Base-by-base conservation (phyloP, 345 rosid genomes). In the Euphorbia tirucalli region DNA sequence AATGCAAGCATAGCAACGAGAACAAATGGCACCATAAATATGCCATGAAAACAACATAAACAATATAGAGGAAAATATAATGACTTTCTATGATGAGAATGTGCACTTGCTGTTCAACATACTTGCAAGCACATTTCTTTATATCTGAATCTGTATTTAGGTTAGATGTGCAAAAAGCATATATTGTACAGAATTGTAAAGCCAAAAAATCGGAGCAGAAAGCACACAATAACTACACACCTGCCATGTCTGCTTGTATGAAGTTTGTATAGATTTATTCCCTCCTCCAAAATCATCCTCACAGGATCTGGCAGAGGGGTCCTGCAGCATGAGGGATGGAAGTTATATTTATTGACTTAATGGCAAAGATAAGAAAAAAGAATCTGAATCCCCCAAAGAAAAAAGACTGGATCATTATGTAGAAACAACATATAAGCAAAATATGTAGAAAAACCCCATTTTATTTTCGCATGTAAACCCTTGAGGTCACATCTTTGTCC, bases 191-290 rank as follows among this genome's bases (percentile, higher is more conserved):
- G 44, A 48, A 39, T 58, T 57, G 21, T 19, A 48, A 66, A 11
- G 43, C 63, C 39, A 65, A 52, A 46, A n/a, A 28, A 39, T 22
- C 61, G 32, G 28, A 56, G 50, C 31, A 68, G 39, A 24, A 52
- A 30, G n/a, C 57, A 66, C 11, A 13, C n/a, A 25, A 59, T 5
- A 22, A 35, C n/a, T 69, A 21, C 46, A 11, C 28, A 92, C 99
- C 96, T 92, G 78, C 94, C 93, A 82, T 95, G 94, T 79, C 84
- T 85, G 54, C 48, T 71, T 1, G 83, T 76, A 73, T 95, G 99
- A 74, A 95, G 90, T 62, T 79, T 78, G 89, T 89, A 92, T 61
- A 95, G 77, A 74, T 75, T 84, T 67, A 90, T 84, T 63, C 99
- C 99, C 86, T 95, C 96, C 77, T 90, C 96, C 80, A 95, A 60